Percentiles rank a stretch among this genome's conserved stretches.
Evolutionary conservation across 192 early-diverging fungal species (phyloP).

Genomic region (Coemansia biformis): DNA sequence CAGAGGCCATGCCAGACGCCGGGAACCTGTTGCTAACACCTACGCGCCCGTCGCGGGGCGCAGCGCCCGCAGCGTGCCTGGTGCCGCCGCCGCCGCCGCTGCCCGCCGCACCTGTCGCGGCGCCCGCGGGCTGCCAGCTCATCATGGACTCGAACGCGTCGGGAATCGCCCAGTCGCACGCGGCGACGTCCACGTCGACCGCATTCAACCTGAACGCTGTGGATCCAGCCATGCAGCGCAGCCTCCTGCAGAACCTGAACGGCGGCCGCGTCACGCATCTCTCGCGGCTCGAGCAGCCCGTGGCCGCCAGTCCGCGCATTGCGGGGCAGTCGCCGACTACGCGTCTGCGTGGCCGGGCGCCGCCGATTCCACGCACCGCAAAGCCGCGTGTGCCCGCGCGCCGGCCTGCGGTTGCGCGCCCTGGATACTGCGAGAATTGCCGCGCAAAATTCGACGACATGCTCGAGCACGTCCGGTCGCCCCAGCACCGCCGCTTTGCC

Average conservation of each 20-base stretch:
- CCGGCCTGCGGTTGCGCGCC: constrained; percentile 28
- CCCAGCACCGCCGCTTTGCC: constrained; percentile 45
- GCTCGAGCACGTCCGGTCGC: constrained; percentile 39
- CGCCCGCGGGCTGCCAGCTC: background rate
- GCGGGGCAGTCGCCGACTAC: background rate
- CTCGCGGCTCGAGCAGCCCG: constrained; percentile 45
- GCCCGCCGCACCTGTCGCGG: background rate
- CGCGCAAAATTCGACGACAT: constrained; percentile 47
- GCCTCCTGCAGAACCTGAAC: constrained; percentile 41
- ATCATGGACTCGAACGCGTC: constrained; percentile 50
- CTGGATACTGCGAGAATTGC: constrained; percentile 53
- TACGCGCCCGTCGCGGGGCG: no score
- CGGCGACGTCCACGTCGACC: constrained; percentile 40
- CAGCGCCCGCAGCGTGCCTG: no score
- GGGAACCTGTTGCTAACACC: no score
- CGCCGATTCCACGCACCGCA: constrained; percentile 33
- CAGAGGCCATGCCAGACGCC: no score
- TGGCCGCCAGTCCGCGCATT: constrained; percentile 4
- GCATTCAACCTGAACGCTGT: constrained; percentile 31
- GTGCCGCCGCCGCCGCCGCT: background rate
- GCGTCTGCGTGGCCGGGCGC: constrained; percentile 18
- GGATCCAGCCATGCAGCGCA: constrained; percentile 39
- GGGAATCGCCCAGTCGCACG: constrained; percentile 28
- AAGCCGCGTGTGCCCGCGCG: constrained; percentile 37
- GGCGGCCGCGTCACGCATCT: constrained; percentile 43